These are phyloP conservation scores for Mortierella sp. DNA, from an alignment of 371 early-diverging fungal genomes.

Conservation along the genomic window DNA sequence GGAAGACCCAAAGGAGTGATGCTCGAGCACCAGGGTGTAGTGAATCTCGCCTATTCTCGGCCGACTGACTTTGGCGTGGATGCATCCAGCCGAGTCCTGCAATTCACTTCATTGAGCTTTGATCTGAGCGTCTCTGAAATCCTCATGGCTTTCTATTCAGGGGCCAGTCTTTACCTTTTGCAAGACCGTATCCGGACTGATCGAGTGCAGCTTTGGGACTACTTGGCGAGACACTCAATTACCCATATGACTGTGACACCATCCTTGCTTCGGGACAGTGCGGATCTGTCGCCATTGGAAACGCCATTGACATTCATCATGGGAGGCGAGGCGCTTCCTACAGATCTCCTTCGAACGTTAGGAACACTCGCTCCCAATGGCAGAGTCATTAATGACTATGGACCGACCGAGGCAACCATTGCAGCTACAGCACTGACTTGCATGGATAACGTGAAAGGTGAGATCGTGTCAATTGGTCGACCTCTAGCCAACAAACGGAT, in stretches of 20 bases:
- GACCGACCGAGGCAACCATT: conserved; percentile 44
- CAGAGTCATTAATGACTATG: conserved; percentile 19
- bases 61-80: background rate
- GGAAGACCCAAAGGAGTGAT: conserved; percentile 22
- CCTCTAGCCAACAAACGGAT: conserved; percentile 14
- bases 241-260: conserved; percentile 3
- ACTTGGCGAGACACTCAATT: background rate
- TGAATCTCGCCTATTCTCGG: background rate
- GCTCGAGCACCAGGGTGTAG: conserved; percentile 1
- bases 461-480: conserved; percentile 16
- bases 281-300: background rate
- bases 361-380: too few relatives aligned
- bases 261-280: background rate
- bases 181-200: background rate
- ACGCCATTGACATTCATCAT: too few relatives aligned
- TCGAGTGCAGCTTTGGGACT: background rate
- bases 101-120: conserved; percentile 3
- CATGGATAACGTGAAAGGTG: background rate
- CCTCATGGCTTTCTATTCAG: background rate
- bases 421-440: background rate
- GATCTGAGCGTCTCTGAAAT: conserved; percentile 4
- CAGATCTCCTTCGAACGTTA: too few relatives aligned
- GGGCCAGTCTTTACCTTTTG: background rate
- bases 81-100: background rate
- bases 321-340: too few relatives aligned